A percentile compares a stretch with the other conserved stretches of the same genome.
Evolutionary conservation across 1,139 yeast species (phyloP).

Genomic region (Diutina catenulata): DNA sequence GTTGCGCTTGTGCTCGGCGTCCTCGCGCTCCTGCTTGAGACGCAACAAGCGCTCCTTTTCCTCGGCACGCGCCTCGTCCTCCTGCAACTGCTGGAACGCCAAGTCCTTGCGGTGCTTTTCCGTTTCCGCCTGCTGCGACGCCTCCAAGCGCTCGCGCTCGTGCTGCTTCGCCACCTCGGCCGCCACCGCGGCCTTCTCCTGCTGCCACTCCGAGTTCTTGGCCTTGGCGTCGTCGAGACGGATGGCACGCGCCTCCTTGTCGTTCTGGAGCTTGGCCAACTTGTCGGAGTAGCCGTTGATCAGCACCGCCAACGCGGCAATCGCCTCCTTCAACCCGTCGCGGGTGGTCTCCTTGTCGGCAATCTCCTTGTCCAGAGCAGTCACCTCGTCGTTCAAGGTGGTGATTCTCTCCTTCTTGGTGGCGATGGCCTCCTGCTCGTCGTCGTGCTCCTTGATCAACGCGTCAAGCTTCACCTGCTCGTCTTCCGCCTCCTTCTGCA

Average conservation of each 20-base stretch:
- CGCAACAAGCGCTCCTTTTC: slow-evolving; percentile 15
- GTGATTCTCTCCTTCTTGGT: slow-evolving; percentile 27
- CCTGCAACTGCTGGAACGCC: slow-evolving; percentile 14
- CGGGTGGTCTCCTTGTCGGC: slow-evolving; percentile 28
- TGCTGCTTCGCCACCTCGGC: slow-evolving; percentile 26
- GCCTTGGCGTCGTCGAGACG: slow-evolving; percentile 20
- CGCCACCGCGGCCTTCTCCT: slow-evolving; percentile 30
- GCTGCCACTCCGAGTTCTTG: slow-evolving; percentile 11
- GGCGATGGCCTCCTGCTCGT: slow-evolving; percentile 26
- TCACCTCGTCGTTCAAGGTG: slow-evolving; percentile 27
- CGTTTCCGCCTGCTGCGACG: slow-evolving; percentile 37
- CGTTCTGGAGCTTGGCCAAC: slow-evolving; percentile 26
- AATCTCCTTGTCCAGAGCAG: slow-evolving; percentile 21
- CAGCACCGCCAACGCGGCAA: slow-evolving; percentile 29
- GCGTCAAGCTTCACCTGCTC: slow-evolving; percentile 22
- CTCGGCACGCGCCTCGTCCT: slow-evolving; percentile 18
- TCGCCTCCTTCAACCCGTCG: slow-evolving; percentile 28
- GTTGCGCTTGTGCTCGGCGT: slow-evolving; percentile 16
- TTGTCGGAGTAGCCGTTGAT: slow-evolving; percentile 36
- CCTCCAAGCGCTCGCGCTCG: slow-evolving; percentile 35
- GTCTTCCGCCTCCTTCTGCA: slow-evolving; percentile 3
- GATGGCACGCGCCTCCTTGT: slow-evolving; percentile 22
- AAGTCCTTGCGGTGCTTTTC: slow-evolving; percentile 34
- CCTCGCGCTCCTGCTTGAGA: slow-evolving; percentile 16
- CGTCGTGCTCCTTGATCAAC: slow-evolving; percentile 27